Evolutionary conservation across 345 rosid species (phyloP), one percentile per base, ranked within the genome.

Genomic region (Mallotus nudiflorus): DNA sequence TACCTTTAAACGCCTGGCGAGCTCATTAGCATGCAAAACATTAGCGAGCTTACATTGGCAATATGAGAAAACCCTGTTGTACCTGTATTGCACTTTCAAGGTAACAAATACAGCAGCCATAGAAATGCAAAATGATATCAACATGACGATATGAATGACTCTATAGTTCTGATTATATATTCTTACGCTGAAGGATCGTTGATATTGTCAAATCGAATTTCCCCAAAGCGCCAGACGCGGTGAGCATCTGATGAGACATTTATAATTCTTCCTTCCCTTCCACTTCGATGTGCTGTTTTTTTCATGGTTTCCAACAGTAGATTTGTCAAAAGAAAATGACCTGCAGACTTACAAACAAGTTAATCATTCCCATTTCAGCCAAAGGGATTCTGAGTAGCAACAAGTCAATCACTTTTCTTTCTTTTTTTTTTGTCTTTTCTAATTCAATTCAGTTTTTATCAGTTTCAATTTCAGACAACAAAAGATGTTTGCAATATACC

Each of bases 321-420:
- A 57, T 57, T 33, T 18, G 62, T 57, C 62, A 57, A 57, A 57
- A 57, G 62, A 57, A 57, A 57, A 57, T 57, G 62, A 57, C 62
- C 62, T 57, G 42, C 19, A 57, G 31, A 14, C 31, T 22, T 7
- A 28, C 4, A 19, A 55, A 55, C 6, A 18, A 24, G 6, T 19
- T 12, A 16, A 25, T 1, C 62, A 31, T 57, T 57, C 42, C n/a
- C 62, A 57, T 57, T 3, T 42, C 7, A 42, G 46, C 13, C 46
- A 42, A 42, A 1, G 46, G 14, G 11, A 42, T 42, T 4, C 46
- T 3, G 9, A 33, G 6, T 33, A 33, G n/a, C n/a, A n/a, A n/a
- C n/a, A n/a, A n/a, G n/a, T n/a, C n/a, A n/a, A n/a, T n/a, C n/a
- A n/a, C n/a, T n/a, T n/a, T n/a, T n/a, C n/a, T n/a, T n/a, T n/a